Conservation (phyloP, 176 grass and related monocot species). For the Lolium multiflorum region DNA sequence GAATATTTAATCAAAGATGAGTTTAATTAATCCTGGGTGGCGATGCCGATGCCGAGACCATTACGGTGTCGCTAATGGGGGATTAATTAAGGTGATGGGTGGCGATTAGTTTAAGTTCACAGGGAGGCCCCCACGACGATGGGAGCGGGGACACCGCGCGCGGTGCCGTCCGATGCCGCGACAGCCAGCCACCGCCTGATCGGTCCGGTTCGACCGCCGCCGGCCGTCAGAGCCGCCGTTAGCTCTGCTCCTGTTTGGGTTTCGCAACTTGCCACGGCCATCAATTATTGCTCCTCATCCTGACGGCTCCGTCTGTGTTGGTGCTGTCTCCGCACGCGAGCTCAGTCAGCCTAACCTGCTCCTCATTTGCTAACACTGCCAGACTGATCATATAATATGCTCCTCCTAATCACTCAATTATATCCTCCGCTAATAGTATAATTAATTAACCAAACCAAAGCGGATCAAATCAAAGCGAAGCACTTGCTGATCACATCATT, state of each 20-base stretch:
- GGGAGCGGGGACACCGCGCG: constrained; percentile 31
- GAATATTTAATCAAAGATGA: constrained; percentile 13
- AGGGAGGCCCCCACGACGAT: not conserved
- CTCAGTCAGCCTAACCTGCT: not conserved
- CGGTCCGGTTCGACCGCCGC: not conserved
- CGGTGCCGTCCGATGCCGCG: constrained; percentile 57
- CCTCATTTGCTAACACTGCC: not conserved
- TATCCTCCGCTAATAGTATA: not conserved
- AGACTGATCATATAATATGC: not conserved
- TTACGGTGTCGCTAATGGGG: constrained; percentile 8
- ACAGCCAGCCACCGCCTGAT: not conserved
- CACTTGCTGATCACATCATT: constrained; percentile 21
- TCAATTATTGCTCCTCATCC: constrained; percentile 28
- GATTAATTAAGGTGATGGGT: not conserved
- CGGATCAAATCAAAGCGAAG: not conserved
- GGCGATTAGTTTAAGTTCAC: constrained; percentile 27
- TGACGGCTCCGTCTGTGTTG: not conserved
- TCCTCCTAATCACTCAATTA: not conserved
- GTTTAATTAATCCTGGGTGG: not conserved
- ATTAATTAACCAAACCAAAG: not conserved
- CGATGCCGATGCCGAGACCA: constrained; percentile 22
- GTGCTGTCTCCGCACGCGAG: constrained; percentile 24
- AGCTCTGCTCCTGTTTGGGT: not conserved
- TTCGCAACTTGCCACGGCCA: not conserved
- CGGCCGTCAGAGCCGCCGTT: not conserved